Conservation (phyloP, 306 rosid genomes). For the Crotalaria pallida region DNA sequence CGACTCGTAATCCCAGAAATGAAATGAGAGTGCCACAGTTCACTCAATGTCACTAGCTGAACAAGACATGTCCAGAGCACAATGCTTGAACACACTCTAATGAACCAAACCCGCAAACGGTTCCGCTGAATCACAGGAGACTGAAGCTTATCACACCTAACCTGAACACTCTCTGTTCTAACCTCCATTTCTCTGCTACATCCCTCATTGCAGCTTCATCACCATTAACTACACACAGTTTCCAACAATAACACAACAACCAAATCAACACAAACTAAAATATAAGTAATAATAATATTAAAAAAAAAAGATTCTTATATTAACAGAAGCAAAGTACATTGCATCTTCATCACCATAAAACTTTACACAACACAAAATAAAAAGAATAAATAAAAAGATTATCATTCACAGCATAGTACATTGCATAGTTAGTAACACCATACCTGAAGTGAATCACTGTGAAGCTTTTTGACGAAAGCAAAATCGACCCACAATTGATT, state of each 20-base stretch:
- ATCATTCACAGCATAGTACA: conserved; percentile 1
- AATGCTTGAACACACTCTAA: conserved; percentile 77
- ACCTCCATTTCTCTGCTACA: conserved; percentile 67
- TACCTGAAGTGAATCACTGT: conserved; percentile 3
- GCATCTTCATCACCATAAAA: conserved; percentile 24
- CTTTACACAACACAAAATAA: neutral
- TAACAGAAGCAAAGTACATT: too few relatives aligned
- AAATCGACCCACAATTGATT: conserved; percentile 29
- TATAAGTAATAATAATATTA: neutral
- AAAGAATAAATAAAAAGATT: neutral
- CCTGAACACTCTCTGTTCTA: conserved; percentile 72
- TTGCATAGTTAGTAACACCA: conserved; percentile 17
- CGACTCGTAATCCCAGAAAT: conserved; percentile 56
- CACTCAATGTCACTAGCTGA: conserved; percentile 79
- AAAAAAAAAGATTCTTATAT: too few relatives aligned
- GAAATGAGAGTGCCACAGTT: conserved; percentile 75
- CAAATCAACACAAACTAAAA: neutral
- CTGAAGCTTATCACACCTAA: conserved; percentile 68
- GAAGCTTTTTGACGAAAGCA: neutral
- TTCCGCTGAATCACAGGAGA: conserved; percentile 58
- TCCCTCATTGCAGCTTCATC: conserved; percentile 83
- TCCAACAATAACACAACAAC: conserved; percentile 9
- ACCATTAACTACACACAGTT: conserved; percentile 25
- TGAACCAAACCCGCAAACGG: conserved; percentile 86
- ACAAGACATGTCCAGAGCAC: conserved; percentile 87